These are phyloP conservation scores for Acanthamoeba quina DNA, from an alignment of 208 protist species.

Conservation along the genomic window DNA sequence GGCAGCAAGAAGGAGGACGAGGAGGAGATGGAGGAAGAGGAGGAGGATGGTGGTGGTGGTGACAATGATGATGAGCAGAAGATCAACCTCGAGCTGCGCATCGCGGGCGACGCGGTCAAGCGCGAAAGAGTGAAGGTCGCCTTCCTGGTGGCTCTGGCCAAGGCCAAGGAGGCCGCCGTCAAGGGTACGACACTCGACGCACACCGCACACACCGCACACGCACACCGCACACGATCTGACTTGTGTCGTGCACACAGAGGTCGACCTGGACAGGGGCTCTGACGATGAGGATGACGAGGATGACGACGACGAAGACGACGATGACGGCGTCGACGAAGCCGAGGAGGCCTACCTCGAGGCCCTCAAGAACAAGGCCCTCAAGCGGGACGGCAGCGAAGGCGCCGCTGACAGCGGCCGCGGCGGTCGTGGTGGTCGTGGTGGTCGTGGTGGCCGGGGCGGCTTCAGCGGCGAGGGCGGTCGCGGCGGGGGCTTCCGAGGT, in stretches of 20 bases:
- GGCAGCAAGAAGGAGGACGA: background rate
- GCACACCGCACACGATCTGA: background rate
- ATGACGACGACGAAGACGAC: background rate
- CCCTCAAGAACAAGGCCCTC: slow-evolving; percentile 55
- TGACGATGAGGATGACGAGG: slow-evolving; percentile 13
- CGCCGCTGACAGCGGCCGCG: background rate
- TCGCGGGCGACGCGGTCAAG: slow-evolving; percentile 18
- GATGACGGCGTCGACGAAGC: background rate
- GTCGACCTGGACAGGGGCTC: background rate
- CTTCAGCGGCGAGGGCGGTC: background rate
- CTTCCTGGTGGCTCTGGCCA: slow-evolving; percentile 25
- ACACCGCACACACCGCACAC: background rate
- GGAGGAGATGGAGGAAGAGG: background rate
- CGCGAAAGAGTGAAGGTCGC: slow-evolving; percentile 16
- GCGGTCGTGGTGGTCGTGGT: background rate
- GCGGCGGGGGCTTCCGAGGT: background rate
- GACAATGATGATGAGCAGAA: slow-evolving; percentile 18
- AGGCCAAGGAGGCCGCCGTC: slow-evolving; percentile 21
- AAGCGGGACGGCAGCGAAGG: slow-evolving; percentile 23
- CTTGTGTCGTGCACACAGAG: background rate
- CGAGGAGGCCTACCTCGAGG: slow-evolving; percentile 39
- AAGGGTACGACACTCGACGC: background rate
- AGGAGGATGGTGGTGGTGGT: background rate
- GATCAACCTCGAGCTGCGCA: slow-evolving; percentile 13
- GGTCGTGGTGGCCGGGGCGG: background rate